Evolutionary conservation across 2,329 filamentous ascomycete species (phyloP), one percentile per base, ranked within the genome.

Genomic region (Pseudogymnoascus sp.): DNA sequence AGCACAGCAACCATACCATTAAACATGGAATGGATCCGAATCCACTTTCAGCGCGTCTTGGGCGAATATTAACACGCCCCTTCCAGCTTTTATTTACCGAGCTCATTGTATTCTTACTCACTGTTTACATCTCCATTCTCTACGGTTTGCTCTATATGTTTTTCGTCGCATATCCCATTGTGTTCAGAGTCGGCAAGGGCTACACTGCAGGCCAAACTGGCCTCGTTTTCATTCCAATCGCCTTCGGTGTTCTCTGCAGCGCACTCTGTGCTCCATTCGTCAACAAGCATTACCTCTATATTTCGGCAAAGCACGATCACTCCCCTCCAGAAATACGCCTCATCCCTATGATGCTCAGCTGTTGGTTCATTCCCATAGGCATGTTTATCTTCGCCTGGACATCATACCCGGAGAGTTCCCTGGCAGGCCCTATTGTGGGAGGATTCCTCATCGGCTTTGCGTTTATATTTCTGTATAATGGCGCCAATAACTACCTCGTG

Each of bases 331-430:
- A 97, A 74, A 25, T 25, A 25, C 22, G 22, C 22, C 22, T 25
- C 22, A 25, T 25, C 22, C 87, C 91, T 1, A 90, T 89, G 65
- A 90, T 93, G 3, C 83, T 96, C 25, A 90, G 88, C 3, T 84
- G 90, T 0, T 71, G 95, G 1, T 76, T 90, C 1, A 85, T 89
- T 0, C 88, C 91, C 0, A 73, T 90, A 2, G 92, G 92, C 14
- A 87, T 96, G 73, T 81, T 97, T 22, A 88, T 87, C 72, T 97
- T 97, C 70, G 85, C 89, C 0, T 96, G 91, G 91, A 96, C 92
- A 0, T 92, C 87, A 63, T 83, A 91, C 0, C 92, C 92, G 0
- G 82, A 83, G 4, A 90, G 95, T 33, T 92, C 90, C 71, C 95
- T 89, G 87, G 85, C 91, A n/a, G 79, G 85, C 18, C 88, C 90